Percentiles rank a stretch among this genome's conserved stretches.
These are phyloP conservation scores for Grosmannia clavigera DNA, from an alignment of 2,329 filamentous ascomycete species.

Conservation along the genomic window DNA sequence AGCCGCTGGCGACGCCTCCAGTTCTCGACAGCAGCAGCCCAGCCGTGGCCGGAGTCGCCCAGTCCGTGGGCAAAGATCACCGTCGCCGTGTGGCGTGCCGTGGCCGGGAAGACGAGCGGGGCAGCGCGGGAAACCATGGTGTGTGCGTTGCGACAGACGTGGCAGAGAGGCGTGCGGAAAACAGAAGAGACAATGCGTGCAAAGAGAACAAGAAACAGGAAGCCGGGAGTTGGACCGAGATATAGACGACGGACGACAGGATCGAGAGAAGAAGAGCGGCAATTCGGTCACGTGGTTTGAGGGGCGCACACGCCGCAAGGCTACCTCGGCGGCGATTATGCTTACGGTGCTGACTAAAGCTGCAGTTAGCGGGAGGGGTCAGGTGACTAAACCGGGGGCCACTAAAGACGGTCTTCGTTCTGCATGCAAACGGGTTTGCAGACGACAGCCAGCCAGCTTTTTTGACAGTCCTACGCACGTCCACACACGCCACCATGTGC, in stretches of 20 bases:
- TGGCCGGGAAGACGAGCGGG: conserved; percentile 63
- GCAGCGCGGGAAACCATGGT: conserved; percentile 8
- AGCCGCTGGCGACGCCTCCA: conserved; percentile 72
- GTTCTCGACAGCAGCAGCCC: conserved; percentile 75
- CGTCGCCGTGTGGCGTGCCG: conserved; percentile 75
- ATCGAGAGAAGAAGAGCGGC: neutral
- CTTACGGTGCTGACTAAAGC: too few relatives aligned
- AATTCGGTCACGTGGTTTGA: neutral
- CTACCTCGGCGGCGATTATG: too few relatives aligned
- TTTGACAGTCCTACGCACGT: too few relatives aligned
- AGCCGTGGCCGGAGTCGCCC: conserved; percentile 70
- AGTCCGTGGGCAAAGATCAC: conserved; percentile 91
- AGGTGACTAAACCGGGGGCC: too few relatives aligned
- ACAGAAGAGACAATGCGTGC: too few relatives aligned
- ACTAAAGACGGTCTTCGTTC: too few relatives aligned
- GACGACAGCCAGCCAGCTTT: too few relatives aligned
- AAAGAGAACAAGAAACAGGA: too few relatives aligned
- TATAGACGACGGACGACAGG: neutral
- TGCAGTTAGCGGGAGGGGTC: too few relatives aligned
- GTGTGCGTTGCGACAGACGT: neutral
- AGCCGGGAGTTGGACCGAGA: too few relatives aligned
- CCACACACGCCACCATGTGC: neutral
- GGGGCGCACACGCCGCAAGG: too few relatives aligned
- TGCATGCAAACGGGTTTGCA: too few relatives aligned
- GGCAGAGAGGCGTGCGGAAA: neutral